phyloP scores from a whole-genome alignment of 345 rosid genomes.

The Lepidium sativum region DNA sequence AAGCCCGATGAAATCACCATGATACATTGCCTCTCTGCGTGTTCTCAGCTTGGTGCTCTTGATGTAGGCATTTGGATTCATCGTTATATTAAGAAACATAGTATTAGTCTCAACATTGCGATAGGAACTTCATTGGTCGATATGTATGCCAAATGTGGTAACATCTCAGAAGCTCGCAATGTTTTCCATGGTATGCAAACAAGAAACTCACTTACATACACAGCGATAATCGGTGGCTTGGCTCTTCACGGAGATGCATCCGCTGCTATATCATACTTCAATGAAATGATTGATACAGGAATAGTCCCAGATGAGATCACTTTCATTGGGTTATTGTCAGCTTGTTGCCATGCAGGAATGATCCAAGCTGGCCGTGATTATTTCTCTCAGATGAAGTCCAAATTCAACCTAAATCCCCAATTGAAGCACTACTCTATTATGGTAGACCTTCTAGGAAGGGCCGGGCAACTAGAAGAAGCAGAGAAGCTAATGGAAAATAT shows the following conservation, averaged over 20 bases:
- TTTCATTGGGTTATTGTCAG: constrained; percentile 66
- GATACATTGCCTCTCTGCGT: constrained; percentile 81
- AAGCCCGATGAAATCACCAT: constrained; percentile 66
- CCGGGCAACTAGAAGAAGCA: constrained; percentile 74
- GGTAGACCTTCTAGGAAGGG: constrained; percentile 86
- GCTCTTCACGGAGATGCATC: constrained; percentile 63
- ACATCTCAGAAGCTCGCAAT: constrained; percentile 53
- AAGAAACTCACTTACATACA: constrained; percentile 74
- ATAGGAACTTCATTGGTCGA: constrained; percentile 75
- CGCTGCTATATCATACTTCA: constrained; percentile 60
- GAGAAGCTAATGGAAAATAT: constrained; percentile 54
- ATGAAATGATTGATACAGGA: constrained; percentile 52
- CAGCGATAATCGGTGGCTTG: constrained; percentile 66
- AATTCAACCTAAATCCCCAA: constrained; percentile 45
- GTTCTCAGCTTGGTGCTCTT: constrained; percentile 87
- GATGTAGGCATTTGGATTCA: constrained; percentile 82
- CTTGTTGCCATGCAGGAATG: constrained; percentile 91
- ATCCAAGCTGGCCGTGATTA: constrained; percentile 58
- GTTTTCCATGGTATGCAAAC: constrained; percentile 56
- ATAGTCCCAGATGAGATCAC: constrained; percentile 77
- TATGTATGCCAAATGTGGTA: constrained; percentile 88
- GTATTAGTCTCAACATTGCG: constrained; percentile 47
- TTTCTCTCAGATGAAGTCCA: constrained; percentile 58
- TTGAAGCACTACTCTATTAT: constrained; percentile 80
- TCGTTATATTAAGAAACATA: constrained; percentile 49